Evolutionary conservation across 2,329 filamentous ascomycete species (phyloP).

Genomic region (Annulohypoxylon truncatum): DNA sequence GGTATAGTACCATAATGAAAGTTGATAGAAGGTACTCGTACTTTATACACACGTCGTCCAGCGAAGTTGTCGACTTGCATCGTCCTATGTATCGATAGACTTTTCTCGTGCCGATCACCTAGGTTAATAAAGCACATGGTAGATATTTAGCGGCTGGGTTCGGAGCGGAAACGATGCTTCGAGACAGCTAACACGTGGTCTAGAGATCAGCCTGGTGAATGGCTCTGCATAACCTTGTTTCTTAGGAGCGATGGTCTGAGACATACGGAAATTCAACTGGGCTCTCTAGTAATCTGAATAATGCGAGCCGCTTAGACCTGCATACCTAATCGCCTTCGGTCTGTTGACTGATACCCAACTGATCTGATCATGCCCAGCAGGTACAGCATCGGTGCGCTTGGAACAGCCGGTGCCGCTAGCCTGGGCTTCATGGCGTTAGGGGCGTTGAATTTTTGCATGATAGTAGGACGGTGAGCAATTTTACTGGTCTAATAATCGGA

Average conservation of each 20-base stretch:
- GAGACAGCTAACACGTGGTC: slow-evolving; percentile 28
- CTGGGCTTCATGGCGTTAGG: slow-evolving; percentile 25
- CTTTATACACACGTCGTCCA: slow-evolving; percentile 12
- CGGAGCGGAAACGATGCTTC: slow-evolving; percentile 19
- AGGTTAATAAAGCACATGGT: slow-evolving; percentile 17
- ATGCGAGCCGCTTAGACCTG: neutral
- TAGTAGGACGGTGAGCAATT: slow-evolving; percentile 6
- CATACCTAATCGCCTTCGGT: neutral
- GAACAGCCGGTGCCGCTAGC: slow-evolving; percentile 32
- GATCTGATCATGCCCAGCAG: slow-evolving; percentile 1
- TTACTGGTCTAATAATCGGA: slow-evolving; percentile 18
- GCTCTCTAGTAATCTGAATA: neutral
- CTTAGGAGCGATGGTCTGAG: slow-evolving; percentile 14
- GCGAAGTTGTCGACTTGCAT: slow-evolving; percentile 17
- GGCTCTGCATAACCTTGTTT: slow-evolving; percentile 26
- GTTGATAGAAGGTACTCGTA: slow-evolving; percentile 12
- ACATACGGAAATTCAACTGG: slow-evolving; percentile 13
- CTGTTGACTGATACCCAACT: neutral
- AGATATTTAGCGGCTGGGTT: slow-evolving; percentile 16
- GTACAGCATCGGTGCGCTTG: slow-evolving; percentile 25
- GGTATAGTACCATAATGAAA: neutral
- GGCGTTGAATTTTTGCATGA: slow-evolving; percentile 1
- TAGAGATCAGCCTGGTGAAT: slow-evolving; percentile 6
- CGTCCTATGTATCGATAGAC: neutral
- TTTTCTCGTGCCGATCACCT: slow-evolving; percentile 2